phyloP scores from a whole-genome alignment of 495 filamentous ascomycete genomes.

The Penicillium taxi region DNA sequence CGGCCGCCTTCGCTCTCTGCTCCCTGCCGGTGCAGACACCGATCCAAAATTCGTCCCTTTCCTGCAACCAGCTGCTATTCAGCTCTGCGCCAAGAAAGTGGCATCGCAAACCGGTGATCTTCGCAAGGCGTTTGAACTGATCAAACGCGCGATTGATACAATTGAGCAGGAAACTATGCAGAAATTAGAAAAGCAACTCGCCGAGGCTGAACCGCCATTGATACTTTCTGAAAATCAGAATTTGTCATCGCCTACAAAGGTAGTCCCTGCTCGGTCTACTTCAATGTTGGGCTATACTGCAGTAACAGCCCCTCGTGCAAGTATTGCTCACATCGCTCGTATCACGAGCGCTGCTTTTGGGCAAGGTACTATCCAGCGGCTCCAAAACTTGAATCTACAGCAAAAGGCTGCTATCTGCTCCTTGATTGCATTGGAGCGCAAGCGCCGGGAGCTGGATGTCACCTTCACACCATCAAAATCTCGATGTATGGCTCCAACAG shows the following conservation, averaged over 20 bases:
- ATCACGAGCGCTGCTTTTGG: conserved; percentile 80
- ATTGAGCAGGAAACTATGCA: conserved; percentile 71
- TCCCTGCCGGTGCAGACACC: conserved; percentile 40
- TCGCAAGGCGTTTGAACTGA: conserved; percentile 90
- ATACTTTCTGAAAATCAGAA: conserved; percentile 64
- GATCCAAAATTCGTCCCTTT: conserved; percentile 66
- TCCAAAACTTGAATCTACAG: conserved; percentile 84
- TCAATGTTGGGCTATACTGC: conserved; percentile 51
- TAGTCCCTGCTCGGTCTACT: conserved; percentile 14
- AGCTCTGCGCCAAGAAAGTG: conserved; percentile 89
- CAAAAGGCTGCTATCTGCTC: conserved; percentile 94
- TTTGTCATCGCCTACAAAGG: conserved; percentile 49
- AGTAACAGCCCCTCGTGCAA: conserved; percentile 79
- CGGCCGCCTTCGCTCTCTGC: conserved; percentile 67
- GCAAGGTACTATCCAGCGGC: conserved; percentile 71
- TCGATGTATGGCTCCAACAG: conserved; percentile 53
- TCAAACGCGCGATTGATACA: conserved; percentile 79
- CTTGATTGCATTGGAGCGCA: conserved; percentile 69
- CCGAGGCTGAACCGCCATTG: conserved; percentile 35
- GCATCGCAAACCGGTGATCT: conserved; percentile 89
- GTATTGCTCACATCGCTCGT: conserved; percentile 81
- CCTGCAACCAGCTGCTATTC: conserved; percentile 85
- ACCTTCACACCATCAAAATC: conserved; percentile 52
- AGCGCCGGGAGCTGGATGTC: conserved; percentile 29
- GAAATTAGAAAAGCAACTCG: conserved; percentile 32